These are phyloP conservation scores for Solanum dulcamara DNA, from an alignment of 257 asterid genomes.

Conservation along the genomic window DNA sequence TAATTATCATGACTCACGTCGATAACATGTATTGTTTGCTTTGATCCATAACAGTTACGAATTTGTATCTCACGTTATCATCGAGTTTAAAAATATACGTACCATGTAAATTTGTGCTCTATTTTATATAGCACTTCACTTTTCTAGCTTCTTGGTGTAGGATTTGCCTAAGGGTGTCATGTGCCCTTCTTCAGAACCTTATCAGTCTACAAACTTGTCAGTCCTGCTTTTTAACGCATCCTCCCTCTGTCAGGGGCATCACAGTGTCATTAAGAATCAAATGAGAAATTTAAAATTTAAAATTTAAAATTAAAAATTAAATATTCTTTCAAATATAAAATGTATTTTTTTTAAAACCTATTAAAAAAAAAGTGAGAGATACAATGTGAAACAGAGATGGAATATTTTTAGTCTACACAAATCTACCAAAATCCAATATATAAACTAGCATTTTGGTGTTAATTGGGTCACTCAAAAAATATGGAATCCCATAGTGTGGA, in stretches of 20 bases:
- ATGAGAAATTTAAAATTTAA: not conserved
- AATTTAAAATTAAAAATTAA: not conserved
- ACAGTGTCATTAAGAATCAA: not conserved
- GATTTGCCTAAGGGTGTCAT: not conserved
- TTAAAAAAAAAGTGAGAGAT: not conserved
- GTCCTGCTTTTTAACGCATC: not conserved
- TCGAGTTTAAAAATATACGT: not conserved
- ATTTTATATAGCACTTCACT: not conserved
- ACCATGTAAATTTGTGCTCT: not conserved
- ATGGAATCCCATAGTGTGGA: conserved; percentile 2
- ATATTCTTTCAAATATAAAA: not conserved
- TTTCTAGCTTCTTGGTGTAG: not conserved
- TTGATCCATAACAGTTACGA: not conserved
- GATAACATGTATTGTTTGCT: not conserved
- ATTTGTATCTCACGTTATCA: not conserved
- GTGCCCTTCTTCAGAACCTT: not conserved
- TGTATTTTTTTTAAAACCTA: not conserved
- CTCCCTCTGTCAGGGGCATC: not conserved
- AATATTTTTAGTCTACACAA: not conserved
- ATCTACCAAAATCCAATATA: not conserved
- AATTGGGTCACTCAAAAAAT: not conserved
- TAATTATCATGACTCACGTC: not conserved
- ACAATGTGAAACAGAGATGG: not conserved
- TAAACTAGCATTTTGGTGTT: not conserved
- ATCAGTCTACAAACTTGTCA: not conserved